phyloP scores from a whole-genome alignment of 108 stramenopile species.

The Epithemia pelagica region DNA sequence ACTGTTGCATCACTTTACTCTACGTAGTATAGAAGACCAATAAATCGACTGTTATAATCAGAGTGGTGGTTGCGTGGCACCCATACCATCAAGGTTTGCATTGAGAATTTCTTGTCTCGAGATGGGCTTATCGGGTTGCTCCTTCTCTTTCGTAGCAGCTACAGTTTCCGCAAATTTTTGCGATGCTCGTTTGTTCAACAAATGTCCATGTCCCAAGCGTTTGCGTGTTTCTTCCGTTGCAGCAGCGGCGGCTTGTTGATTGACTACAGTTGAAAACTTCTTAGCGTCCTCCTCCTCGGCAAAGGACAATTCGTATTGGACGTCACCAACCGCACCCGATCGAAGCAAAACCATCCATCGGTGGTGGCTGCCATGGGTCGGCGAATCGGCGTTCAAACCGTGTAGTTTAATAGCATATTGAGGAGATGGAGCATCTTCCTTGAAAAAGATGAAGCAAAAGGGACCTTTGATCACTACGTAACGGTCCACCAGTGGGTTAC shows the following conservation, averaged over 20 bases:
- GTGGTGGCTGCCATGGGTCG: neutral
- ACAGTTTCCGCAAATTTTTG: conserved; percentile 57
- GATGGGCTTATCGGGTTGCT: conserved; percentile 56
- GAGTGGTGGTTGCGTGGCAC: neutral
- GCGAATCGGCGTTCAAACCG: conserved; percentile 29
- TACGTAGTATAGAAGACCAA: too few relatives aligned
- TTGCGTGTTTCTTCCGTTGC: conserved; percentile 34
- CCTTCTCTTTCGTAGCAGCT: conserved; percentile 58
- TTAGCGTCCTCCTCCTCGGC: conserved; percentile 21
- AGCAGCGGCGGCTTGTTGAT: conserved; percentile 26
- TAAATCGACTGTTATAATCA: too few relatives aligned
- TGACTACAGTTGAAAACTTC: conserved; percentile 38
- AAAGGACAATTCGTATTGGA: conserved; percentile 63
- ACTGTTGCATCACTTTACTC: too few relatives aligned
- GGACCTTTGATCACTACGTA: conserved; percentile 74
- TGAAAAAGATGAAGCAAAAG: conserved; percentile 64
- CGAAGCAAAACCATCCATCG: conserved; percentile 33
- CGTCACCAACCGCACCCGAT: conserved; percentile 55
- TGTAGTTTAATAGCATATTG: conserved; percentile 72
- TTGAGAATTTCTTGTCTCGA: neutral
- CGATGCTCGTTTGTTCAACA: conserved; percentile 49
- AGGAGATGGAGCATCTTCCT: conserved; percentile 42
- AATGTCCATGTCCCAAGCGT: conserved; percentile 63
- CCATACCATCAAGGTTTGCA: neutral
- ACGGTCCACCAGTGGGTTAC: conserved; percentile 25